phyloP scores from a whole-genome alignment of 1,284 basidiomycete genomes.

The Singerocomus inundabilis region DNA sequence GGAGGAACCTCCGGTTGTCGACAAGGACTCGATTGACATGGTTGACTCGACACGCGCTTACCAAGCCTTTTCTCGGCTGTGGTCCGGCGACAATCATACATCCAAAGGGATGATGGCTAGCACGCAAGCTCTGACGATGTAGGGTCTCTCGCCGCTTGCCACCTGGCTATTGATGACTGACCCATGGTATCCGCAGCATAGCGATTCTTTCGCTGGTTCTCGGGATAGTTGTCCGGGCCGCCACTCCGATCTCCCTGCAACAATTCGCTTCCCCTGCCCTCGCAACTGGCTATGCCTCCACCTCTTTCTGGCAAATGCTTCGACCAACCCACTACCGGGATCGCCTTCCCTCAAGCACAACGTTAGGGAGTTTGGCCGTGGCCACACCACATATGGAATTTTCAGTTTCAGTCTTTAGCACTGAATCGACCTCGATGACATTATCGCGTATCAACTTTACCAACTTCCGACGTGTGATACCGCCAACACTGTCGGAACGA shows the following conservation, averaged over 20 bases:
- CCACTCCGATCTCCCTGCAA: conserved; percentile 42
- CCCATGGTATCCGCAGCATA: conserved; percentile 43
- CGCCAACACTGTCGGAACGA: conserved; percentile 35
- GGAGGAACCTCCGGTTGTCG: conserved; percentile 41
- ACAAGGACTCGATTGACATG: conserved; percentile 43
- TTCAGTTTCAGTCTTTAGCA: conserved; percentile 50
- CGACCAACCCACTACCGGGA: conserved; percentile 39
- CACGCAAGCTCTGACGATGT: conserved; percentile 63
- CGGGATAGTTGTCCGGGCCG: conserved; percentile 58
- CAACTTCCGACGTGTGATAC: conserved; percentile 21
- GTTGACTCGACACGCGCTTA: conserved; percentile 44
- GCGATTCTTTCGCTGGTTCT: conserved; percentile 66
- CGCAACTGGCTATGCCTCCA: conserved; percentile 21
- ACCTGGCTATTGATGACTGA: conserved; percentile 9
- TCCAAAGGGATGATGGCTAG: conserved; percentile 40
- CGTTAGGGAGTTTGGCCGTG: conserved; percentile 26
- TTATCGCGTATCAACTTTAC: conserved; percentile 21
- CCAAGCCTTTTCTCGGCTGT: conserved; percentile 46
- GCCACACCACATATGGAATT: conserved; percentile 42
- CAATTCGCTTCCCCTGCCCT: conserved; percentile 20
- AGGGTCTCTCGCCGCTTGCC: conserved; percentile 24
- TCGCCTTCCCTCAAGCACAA: conserved; percentile 33
- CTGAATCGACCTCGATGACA: conserved; percentile 30
- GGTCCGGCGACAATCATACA: conserved; percentile 38
- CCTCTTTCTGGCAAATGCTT: conserved; percentile 31